Conservation (phyloP, 305 asterid species). For the Fraxinus baroniana region DNA sequence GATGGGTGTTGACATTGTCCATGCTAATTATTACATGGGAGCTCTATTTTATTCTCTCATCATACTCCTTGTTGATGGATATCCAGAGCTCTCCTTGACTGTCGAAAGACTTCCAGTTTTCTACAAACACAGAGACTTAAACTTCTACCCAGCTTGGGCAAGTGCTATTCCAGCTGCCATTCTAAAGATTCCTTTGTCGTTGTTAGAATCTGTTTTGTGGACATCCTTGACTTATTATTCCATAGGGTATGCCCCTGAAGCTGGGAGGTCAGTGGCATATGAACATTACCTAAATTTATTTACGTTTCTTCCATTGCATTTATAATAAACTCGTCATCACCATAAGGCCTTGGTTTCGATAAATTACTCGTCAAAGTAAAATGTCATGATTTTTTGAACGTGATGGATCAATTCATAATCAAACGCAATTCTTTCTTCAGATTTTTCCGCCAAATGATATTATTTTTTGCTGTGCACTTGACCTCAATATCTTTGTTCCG, state of each 20-base stretch:
- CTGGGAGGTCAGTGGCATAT: conserved; percentile 18
- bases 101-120: conserved; percentile 28
- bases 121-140: conserved; percentile 28
- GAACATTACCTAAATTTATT: background rate
- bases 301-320: background rate
- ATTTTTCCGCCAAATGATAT: conserved; percentile 26
- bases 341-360: background rate
- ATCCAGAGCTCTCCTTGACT: conserved; percentile 29
- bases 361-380: background rate
- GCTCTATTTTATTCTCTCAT: conserved; percentile 28
- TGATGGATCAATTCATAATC: background rate
- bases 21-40: conserved; percentile 27
- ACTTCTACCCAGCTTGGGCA: conserved; percentile 37
- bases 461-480: conserved; percentile 19
- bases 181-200: conserved; percentile 22
- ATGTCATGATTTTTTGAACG: background rate
- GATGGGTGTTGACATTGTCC: conserved; percentile 23
- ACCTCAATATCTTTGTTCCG: conserved; percentile 18
- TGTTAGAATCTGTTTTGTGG: conserved; percentile 23
- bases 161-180: conserved; percentile 32
- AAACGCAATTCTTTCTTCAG: background rate
- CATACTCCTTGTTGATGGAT: conserved; percentile 22
- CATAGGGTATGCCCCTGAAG: conserved; percentile 24
- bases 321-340: background rate
- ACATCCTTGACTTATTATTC: conserved; percentile 20